Conservation (phyloP, 495 filamentous ascomycete genomes). For the Immersiella caudata region DNA sequence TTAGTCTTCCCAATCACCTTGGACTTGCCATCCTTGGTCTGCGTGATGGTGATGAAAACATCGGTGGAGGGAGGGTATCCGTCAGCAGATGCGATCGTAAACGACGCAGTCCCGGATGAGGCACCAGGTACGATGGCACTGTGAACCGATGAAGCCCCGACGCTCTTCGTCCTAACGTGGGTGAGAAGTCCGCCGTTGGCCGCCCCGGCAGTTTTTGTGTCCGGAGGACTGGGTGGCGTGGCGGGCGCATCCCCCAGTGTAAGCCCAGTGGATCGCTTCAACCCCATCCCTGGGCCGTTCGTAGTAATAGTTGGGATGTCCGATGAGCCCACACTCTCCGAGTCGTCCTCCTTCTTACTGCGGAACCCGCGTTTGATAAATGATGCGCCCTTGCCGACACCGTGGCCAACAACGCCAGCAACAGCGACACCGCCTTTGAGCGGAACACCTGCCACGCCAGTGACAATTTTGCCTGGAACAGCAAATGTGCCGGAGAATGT, state of each 20-base stretch:
- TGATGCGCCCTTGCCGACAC: constrained; percentile 83
- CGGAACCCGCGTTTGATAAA: constrained; percentile 82
- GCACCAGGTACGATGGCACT: constrained; percentile 59
- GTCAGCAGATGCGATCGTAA: constrained; percentile 77
- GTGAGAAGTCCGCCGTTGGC: constrained; percentile 42
- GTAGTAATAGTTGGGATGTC: constrained; percentile 52
- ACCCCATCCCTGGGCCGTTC: constrained; percentile 38
- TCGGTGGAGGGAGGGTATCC: constrained; percentile 81
- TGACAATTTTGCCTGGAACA: constrained; percentile 86
- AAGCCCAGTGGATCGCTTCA: constrained; percentile 42
- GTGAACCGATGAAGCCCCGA: constrained; percentile 61
- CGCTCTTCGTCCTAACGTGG: constrained; percentile 70
- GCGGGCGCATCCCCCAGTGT: constrained; percentile 29
- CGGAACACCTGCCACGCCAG: constrained; percentile 75
- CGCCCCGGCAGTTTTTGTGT: constrained; percentile 28
- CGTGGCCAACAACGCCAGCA: constrained; percentile 68
- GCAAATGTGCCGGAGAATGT: constrained; percentile 94
- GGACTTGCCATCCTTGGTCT: constrained; percentile 59
- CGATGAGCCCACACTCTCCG: constrained; percentile 35
- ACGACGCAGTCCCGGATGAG: constrained; percentile 73
- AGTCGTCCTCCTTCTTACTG: constrained; percentile 61
- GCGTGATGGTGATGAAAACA: constrained; percentile 74
- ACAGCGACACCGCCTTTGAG: constrained; percentile 86
- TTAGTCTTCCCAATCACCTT: constrained; percentile 91
- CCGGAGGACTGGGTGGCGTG: constrained; percentile 42